Conservation (phyloP, 2,329 filamentous ascomycete genomes). For the Canariomyces notabilis region DNA sequence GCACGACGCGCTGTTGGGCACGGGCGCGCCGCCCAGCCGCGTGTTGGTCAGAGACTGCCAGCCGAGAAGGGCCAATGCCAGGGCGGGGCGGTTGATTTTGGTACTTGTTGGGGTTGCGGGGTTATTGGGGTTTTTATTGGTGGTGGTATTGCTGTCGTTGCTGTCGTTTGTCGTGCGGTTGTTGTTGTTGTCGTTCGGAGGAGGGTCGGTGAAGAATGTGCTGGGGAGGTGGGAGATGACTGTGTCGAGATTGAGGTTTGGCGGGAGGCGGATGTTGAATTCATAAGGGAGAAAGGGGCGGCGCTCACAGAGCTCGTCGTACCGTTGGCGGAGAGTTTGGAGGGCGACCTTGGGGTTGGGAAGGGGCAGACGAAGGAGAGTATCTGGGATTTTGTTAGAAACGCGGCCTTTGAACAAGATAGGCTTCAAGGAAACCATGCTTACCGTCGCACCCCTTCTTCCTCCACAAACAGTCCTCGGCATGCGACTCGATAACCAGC, state of each 20-base stretch:
- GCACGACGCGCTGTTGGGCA: slow-evolving; percentile 72
- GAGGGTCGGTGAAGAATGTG: slow-evolving; percentile 49
- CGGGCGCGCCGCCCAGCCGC: slow-evolving; percentile 40
- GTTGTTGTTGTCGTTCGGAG: slow-evolving; percentile 29
- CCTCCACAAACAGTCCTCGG: slow-evolving; percentile 79
- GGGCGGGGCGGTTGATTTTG: slow-evolving; percentile 54
- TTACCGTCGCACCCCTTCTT: slow-evolving; percentile 80
- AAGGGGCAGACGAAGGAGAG: slow-evolving; percentile 57
- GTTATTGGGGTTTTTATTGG: slow-evolving; percentile 23
- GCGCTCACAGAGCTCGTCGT: slow-evolving; percentile 55
- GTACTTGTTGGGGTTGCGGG: slow-evolving; percentile 16
- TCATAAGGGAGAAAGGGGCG: slow-evolving; percentile 55
- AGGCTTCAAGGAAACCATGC: slow-evolving; percentile 12
- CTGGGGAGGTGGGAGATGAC: slow-evolving; percentile 46
- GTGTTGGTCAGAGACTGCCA: slow-evolving; percentile 64
- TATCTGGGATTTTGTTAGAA: slow-evolving; percentile 38
- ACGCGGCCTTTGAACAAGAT: background rate
- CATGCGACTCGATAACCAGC: slow-evolving; percentile 69
- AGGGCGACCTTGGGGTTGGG: slow-evolving; percentile 57
- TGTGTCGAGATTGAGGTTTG: slow-evolving; percentile 46
- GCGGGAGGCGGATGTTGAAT: slow-evolving; percentile 56
- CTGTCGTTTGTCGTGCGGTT: background rate
- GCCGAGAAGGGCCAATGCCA: slow-evolving; percentile 66
- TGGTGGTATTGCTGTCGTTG: slow-evolving; percentile 22
- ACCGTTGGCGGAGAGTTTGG: slow-evolving; percentile 55